Evolutionary conservation across 2,329 filamentous ascomycete species (phyloP).

Genomic region (Fusarium agapanthi): DNA sequence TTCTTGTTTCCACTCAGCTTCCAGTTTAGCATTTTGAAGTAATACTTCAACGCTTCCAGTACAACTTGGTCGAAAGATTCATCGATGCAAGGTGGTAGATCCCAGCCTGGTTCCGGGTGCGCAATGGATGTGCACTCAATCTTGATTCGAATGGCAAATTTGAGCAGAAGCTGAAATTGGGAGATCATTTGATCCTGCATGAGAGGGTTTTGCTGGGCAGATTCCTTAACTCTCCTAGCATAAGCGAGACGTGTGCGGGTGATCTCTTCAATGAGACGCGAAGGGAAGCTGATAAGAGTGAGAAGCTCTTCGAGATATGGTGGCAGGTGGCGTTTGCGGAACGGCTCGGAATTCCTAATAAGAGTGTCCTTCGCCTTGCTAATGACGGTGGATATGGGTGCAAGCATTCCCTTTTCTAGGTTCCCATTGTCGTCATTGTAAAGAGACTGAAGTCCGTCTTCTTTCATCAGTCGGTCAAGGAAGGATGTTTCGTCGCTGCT

Average conservation of each 20-base stretch:
- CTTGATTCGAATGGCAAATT: conserved; percentile 92
- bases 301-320: conserved; percentile 97
- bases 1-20: conserved; percentile 98
- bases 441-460: conserved; percentile 91
- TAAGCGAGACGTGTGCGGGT: conserved; percentile 92
- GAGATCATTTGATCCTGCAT: conserved; percentile 98
- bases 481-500: conserved; percentile 90
- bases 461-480: conserved; percentile 92
- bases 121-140: conserved; percentile 85
- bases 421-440: conserved; percentile 72
- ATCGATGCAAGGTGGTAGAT: conserved; percentile 93
- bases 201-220: conserved; percentile 88
- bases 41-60: conserved; percentile 92
- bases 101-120: conserved; percentile 90
- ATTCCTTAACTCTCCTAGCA: conserved; percentile 94
- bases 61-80: conserved; percentile 95
- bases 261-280: conserved; percentile 93
- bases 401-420: conserved; percentile 77
- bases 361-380: conserved; percentile 92
- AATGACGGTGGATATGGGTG: conserved; percentile 85
- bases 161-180: conserved; percentile 93
- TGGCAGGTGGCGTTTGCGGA: conserved; percentile 88
- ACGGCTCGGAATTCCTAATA: conserved; percentile 84
- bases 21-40: conserved; percentile 99
- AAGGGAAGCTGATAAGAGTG: conserved; percentile 96